Conservation (phyloP, 139 green algal species). For the Chlorella sp. region DNA sequence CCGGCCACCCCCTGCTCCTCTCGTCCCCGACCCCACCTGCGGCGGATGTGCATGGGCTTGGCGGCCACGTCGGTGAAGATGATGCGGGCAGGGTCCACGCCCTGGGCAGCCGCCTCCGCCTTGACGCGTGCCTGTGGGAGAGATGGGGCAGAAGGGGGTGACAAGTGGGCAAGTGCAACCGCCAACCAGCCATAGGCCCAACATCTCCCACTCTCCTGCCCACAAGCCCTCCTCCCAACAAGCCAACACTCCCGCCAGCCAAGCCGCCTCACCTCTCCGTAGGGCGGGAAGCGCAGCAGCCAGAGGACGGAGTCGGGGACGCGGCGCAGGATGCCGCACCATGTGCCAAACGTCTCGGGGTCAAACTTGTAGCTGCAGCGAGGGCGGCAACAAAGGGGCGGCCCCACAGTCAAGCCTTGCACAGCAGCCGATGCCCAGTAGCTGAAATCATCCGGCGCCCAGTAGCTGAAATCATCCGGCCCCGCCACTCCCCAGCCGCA, state of each 20-base stretch:
- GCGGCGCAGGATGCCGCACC: slow-evolving; percentile 81
- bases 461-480: no score
- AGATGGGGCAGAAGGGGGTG: no score
- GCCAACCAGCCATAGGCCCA: no score
- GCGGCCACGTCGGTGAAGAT: slow-evolving; percentile 94
- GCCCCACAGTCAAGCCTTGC: no score
- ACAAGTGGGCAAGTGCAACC: no score
- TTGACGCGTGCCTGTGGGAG: slow-evolving; percentile 52
- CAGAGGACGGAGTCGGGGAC: slow-evolving; percentile 87
- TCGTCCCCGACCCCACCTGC: slow-evolving; percentile 31
- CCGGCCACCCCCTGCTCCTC: no score
- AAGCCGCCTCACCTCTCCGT: slow-evolving; percentile 64
- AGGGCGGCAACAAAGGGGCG: not conserved
- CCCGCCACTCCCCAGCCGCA: no score
- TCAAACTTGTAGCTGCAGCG: slow-evolving; percentile 90
- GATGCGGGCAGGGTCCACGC: slow-evolving; percentile 76
- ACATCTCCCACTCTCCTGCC: no score
- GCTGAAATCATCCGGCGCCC: no score
- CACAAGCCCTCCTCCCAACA: no score
- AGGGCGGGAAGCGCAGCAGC: slow-evolving; percentile 91
- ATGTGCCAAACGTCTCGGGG: slow-evolving; percentile 86
- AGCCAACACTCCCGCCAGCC: no score
- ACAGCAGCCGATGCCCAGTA: no score
- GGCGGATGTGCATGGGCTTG: slow-evolving; percentile 87
- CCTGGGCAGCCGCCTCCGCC: slow-evolving; percentile 52